Evolutionary conservation across 305 asterid genomes (phyloP), one percentile per base, ranked within the genome.

Genomic region (Fraxinus sp.): DNA sequence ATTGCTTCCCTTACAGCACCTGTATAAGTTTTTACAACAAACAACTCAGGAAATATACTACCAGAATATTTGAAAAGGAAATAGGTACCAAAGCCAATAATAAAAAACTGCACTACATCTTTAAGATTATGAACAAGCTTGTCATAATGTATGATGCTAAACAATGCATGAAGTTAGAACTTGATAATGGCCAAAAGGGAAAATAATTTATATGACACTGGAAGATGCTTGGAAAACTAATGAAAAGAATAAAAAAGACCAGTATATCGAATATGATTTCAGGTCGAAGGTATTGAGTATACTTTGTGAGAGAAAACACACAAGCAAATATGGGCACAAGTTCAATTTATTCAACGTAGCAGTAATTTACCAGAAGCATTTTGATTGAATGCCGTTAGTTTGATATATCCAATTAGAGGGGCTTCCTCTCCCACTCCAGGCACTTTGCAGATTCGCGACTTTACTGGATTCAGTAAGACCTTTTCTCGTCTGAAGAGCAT

Each of bases 1-100:
- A 96, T 92, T 78, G 99, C 99, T 85, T 95, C 94, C 88, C 89
- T 92, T 11, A 95, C 96, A 79, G 99, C 98, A 85, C 97, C 99
- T 96, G 81, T 46, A 88, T 39, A 73, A 68, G 68, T 81, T 79
- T 52, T 59, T n/a, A 75, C 49, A 68, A 70, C 74, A 62, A 62
- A 79, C 81, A 73, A 76, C 73, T 77, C 76, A 52, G 43, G 30
- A 33, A 59, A 41, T 64, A 22, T 30, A 5, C 55, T 30, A 33
- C 64, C 39, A 77, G 72, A 77, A 77, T 55, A 26, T 77, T 66
- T 36, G 77, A 22, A 22, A 52, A 20, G n/a, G 33, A 73, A 10
- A 14, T 26, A 59, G 46, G 77, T 70, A 78, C 35, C 81, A 84
- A 18, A 43, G 71, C 52, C 37, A 64, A 28, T 1, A 32, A 72